phyloP scores from a whole-genome alignment of 106 monocot genomes.

The Phalaenopsis aphrodite region DNA sequence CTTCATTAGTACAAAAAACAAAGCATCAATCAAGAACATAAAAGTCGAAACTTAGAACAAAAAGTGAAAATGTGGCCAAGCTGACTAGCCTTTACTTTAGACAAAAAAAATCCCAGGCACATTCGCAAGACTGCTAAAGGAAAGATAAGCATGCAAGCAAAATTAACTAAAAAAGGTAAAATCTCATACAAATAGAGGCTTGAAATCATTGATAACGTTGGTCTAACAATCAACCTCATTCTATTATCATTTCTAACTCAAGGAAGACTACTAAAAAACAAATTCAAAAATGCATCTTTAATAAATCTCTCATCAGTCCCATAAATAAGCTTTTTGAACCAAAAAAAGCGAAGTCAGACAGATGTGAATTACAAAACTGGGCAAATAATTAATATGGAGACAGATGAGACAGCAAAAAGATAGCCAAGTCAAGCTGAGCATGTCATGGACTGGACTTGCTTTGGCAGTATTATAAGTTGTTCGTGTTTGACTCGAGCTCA shows the following conservation, averaged over 20 bases:
- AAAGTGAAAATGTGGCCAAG: background rate
- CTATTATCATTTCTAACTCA: background rate
- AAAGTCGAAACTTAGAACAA: background rate
- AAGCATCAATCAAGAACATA: background rate
- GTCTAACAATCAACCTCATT: background rate
- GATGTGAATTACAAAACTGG: background rate
- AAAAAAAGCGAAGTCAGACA: background rate
- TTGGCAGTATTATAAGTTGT: no score
- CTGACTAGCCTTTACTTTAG: background rate
- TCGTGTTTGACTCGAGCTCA: no score
- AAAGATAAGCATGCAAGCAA: background rate
- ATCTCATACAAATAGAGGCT: no score
- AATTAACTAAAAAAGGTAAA: background rate
- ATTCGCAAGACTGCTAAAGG: background rate
- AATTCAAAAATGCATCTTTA: no score
- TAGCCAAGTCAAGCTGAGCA: no score
- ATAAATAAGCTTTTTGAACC: background rate
- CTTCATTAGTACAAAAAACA: conserved; percentile 17
- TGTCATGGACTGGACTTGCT: no score
- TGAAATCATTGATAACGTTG: background rate
- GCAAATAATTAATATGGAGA: background rate
- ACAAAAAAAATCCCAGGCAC: background rate
- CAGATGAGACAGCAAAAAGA: background rate
- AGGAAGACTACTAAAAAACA: background rate
- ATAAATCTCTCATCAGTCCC: background rate